Evolutionary conservation across 495 filamentous ascomycete species (phyloP).

Genomic region (Tetracladium marchalianum): DNA sequence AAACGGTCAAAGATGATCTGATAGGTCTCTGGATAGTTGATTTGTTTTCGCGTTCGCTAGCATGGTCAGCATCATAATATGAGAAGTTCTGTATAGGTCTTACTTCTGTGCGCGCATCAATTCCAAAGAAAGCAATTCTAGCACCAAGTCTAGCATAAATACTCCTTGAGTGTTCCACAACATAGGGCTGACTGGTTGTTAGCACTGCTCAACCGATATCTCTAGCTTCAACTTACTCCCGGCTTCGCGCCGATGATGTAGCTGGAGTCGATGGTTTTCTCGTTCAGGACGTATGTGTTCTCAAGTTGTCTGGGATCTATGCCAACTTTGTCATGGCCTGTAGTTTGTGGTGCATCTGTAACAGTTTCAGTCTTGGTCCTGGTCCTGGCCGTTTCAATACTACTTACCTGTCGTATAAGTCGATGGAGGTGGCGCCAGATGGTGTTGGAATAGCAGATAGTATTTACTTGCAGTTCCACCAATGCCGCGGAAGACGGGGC

Average conservation of each 20-base stretch:
- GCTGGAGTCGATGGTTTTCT: slow-evolving; percentile 51
- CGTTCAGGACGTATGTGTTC: slow-evolving; percentile 56
- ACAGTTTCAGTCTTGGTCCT: slow-evolving; percentile 1
- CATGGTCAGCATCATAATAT: slow-evolving; percentile 2
- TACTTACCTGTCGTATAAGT: slow-evolving; percentile 61
- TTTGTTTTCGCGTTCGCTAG: slow-evolving; percentile 72
- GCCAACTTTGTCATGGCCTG: slow-evolving; percentile 33
- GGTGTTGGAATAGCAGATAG: slow-evolving; percentile 92
- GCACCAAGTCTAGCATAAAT: slow-evolving; percentile 79
- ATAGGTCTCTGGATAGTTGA: slow-evolving; percentile 88
- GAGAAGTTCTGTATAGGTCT: slow-evolving; percentile 4
- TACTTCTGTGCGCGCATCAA: slow-evolving; percentile 78
- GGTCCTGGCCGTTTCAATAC: background rate
- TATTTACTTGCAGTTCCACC: slow-evolving; percentile 82
- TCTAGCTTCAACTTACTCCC: slow-evolving; percentile 29
- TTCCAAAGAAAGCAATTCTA: slow-evolving; percentile 72
- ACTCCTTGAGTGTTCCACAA: slow-evolving; percentile 68
- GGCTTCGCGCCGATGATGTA: slow-evolving; percentile 71
- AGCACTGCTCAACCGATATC: slow-evolving; percentile 14
- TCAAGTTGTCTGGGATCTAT: slow-evolving; percentile 57
- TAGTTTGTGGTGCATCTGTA: slow-evolving; percentile 42
- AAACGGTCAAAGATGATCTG: slow-evolving; percentile 67
- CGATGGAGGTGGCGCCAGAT: slow-evolving; percentile 68
- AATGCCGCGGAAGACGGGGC: slow-evolving; percentile 82
- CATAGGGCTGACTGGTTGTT: slow-evolving; percentile 41